Conservation (phyloP, 2,329 filamentous ascomycete species). For the Chlorencoelia australis region DNA sequence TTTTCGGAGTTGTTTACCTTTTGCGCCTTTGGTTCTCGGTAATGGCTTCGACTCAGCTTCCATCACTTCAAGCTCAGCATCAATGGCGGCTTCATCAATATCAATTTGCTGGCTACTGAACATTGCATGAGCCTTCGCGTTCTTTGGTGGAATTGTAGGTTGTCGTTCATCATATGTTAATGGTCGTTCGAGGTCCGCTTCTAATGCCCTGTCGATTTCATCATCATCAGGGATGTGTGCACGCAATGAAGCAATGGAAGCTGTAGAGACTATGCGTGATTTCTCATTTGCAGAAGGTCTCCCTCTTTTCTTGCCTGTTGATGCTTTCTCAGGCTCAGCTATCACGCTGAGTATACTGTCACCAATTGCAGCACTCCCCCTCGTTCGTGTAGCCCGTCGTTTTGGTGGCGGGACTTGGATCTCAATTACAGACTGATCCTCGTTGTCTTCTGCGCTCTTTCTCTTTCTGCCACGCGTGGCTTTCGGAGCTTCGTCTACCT, state of each 20-base stretch:
- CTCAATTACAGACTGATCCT: constrained; percentile 9
- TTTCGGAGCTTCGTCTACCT: constrained; percentile 20
- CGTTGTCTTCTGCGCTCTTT: constrained; percentile 18
- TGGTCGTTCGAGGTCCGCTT: constrained; percentile 52
- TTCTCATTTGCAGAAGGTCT: constrained; percentile 34
- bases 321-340: constrained; percentile 32
- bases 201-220: constrained; percentile 55
- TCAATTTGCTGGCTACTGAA: constrained; percentile 17
- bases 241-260: constrained; percentile 36
- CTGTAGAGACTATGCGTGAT: constrained; percentile 38
- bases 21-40: constrained; percentile 22
- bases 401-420: constrained; percentile 30
- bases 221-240: constrained; percentile 43
- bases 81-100: constrained; percentile 23
- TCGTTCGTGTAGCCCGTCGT: constrained; percentile 25
- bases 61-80: constrained; percentile 24
- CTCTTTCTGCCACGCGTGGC: constrained; percentile 18
- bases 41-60: constrained; percentile 20
- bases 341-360: constrained; percentile 24
- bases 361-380: constrained; percentile 34
- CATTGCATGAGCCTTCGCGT: constrained; percentile 16
- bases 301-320: constrained; percentile 34
- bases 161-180: constrained; percentile 40
- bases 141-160: constrained; percentile 11
- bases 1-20: constrained; percentile 23